Evolutionary conservation across 305 asterid genomes (phyloP).

Genomic region (Fraxinus angustifolia): DNA sequence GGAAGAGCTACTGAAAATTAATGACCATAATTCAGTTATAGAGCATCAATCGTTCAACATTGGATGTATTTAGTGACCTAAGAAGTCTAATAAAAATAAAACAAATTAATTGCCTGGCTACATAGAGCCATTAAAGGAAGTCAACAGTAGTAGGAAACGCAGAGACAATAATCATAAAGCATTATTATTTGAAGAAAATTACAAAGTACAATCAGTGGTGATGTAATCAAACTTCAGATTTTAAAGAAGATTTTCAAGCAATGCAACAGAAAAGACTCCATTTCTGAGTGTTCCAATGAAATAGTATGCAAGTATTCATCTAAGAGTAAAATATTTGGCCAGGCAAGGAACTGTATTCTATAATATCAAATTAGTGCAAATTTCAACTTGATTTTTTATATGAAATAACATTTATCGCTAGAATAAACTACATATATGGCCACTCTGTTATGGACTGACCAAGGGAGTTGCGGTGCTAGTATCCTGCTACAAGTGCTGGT

Average conservation of each 20-base stretch:
- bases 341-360: not conserved
- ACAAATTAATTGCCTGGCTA: not conserved
- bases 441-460: not conserved
- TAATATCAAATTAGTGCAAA: not conserved
- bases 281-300: not conserved
- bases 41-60: constrained; percentile 21
- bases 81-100: constrained; percentile 4
- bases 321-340: not conserved
- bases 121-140: not conserved
- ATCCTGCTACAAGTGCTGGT: not conserved
- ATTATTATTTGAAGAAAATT: not conserved
- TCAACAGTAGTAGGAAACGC: not conserved
- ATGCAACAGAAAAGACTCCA: not conserved
- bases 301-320: not conserved
- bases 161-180: not conserved
- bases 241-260: not conserved
- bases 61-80: constrained; percentile 4
- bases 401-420: not conserved
- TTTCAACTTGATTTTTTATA: not conserved
- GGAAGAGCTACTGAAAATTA: constrained; percentile 28
- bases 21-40: constrained; percentile 38
- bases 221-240: not conserved
- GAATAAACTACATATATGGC: not conserved
- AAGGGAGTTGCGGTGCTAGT: not conserved
- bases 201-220: not conserved